Conservation (phyloP, 2,329 filamentous ascomycete genomes). For the Colletotrichum eremochloae region DNA sequence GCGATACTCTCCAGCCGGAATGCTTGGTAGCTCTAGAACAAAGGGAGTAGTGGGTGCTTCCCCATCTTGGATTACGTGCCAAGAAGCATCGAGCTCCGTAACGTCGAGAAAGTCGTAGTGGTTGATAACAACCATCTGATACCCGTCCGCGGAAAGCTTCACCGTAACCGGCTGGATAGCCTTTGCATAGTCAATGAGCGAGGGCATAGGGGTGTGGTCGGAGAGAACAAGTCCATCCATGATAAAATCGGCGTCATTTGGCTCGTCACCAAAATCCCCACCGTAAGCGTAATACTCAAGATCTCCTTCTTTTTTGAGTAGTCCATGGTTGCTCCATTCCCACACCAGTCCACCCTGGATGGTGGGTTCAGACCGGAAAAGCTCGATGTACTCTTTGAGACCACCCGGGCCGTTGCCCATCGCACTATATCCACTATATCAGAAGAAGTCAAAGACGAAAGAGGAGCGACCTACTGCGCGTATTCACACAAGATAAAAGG, state of each 20-base stretch:
- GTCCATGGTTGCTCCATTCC: constrained; percentile 73
- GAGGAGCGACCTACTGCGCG: constrained; percentile 51
- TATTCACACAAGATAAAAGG: constrained; percentile 71
- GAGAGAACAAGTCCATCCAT: constrained; percentile 67
- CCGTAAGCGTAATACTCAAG: constrained; percentile 68
- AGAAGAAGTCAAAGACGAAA: accelerated
- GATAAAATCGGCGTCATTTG: constrained; percentile 71
- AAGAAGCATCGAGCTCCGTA: constrained; percentile 61
- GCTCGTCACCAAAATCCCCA: constrained; percentile 72
- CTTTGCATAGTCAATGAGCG: constrained; percentile 68
- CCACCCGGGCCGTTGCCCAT: constrained; percentile 81
- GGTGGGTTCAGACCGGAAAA: constrained; percentile 66
- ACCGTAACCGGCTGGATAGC: constrained; percentile 70
- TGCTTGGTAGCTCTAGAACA: neutral
- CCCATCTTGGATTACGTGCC: constrained; percentile 49
- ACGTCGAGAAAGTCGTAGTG: constrained; percentile 67
- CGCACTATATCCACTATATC: constrained; percentile 51
- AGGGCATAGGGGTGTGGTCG: constrained; percentile 63
- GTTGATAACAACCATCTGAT: constrained; percentile 61
- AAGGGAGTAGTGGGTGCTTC: neutral
- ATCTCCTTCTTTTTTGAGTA: constrained; percentile 57
- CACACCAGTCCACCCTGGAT: constrained; percentile 74
- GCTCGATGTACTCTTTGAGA: constrained; percentile 76
- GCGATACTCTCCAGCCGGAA: constrained; percentile 22
- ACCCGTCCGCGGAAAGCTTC: constrained; percentile 53